These are phyloP conservation scores for Colletotrichum horii DNA, from an alignment of 2,329 filamentous ascomycete species.

Conservation along the genomic window DNA sequence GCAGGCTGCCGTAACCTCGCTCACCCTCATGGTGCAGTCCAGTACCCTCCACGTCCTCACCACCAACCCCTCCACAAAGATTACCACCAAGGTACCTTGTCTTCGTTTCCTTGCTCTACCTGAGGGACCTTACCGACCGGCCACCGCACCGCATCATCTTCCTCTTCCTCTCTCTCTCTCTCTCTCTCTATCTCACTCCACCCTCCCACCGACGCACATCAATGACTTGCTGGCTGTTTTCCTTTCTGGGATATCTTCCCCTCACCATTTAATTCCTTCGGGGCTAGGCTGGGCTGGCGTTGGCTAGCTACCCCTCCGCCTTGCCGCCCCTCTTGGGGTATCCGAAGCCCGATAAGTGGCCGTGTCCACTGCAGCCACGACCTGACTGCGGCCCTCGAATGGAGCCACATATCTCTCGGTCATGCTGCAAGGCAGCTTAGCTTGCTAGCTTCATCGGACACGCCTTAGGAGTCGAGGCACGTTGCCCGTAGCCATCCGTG, in stretches of 20 bases:
- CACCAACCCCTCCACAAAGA: neutral
- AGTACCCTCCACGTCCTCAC: neutral
- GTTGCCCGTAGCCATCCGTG: neutral
- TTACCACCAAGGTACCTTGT: neutral
- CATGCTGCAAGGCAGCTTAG: constrained; percentile 20
- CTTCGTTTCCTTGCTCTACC: neutral
- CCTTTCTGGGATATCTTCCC: neutral
- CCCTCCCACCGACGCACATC: neutral
- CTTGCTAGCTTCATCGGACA: constrained; percentile 19
- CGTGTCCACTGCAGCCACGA: constrained; percentile 17
- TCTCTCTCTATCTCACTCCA: neutral
- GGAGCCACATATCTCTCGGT: constrained; percentile 24
- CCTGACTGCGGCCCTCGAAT: constrained; percentile 8
- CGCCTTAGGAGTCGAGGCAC: neutral
- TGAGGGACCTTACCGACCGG: neutral
- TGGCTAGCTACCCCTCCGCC: neutral
- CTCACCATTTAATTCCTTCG: neutral
- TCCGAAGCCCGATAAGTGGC: neutral
- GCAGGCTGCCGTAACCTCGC: too few species aligned
- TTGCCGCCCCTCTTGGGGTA: constrained; percentile 1
- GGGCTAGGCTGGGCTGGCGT: neutral
- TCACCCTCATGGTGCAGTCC: too few species aligned
- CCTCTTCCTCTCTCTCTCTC: too few species aligned
- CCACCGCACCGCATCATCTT: neutral
- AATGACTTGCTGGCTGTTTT: neutral